Base-by-base conservation (phyloP, 2,329 filamentous ascomycete species). In the Colletotrichum costaricense region DNA sequence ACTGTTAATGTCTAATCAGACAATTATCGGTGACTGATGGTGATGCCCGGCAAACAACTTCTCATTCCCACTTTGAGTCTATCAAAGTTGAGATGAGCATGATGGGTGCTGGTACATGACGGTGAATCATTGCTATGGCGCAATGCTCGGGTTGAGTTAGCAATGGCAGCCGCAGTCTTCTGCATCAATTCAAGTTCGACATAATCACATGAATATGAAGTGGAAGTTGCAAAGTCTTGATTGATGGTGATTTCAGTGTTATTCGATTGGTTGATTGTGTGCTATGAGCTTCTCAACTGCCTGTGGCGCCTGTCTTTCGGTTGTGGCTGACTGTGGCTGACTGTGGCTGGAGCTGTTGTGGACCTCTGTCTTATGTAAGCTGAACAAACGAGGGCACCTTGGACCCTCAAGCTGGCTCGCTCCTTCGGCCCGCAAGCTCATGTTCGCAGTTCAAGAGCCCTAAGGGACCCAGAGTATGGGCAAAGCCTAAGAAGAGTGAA, bases 131-230 rank as follows among this genome's bases (percentile, higher is more conserved):
- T 0, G 46, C n/a, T n/a, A 22, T 19, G 12, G 42, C 7, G 16
- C 5, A 46, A 3, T 46, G 16, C n/a, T 7, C 7, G 6, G 19
- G 3, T 3, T 19, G 42, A 9, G 1, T n/a, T n/a, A 19, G 8
- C 11, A 6, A 49, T 4, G 8, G 6, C 38, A 8, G 3, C 8
- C 1, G 3, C 0, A n/a, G 7, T 3, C 11, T 1, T 49, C 16
- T n/a, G 6, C 1, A 8, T 0, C 1, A 46, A 46, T 19, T n/a
- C 19, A 7, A 19, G 9, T 19, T 19, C 42, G 3, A 49, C 6
- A 16, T 42, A 19, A 19, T n/a, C 42, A n/a, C 42, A 49, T 49
- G 42, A 49, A n/a, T 4, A 19, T n/a, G 42, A 9, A n/a, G 16
- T 5, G 16, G 42, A 19, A 49, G 0, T 49, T 49, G 19, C 19